A percentile compares a stretch with the other conserved stretches of the same genome.
These are phyloP conservation scores for Saccharomycopsis microspora DNA, from an alignment of 805 yeast genomes.

Conservation along the genomic window DNA sequence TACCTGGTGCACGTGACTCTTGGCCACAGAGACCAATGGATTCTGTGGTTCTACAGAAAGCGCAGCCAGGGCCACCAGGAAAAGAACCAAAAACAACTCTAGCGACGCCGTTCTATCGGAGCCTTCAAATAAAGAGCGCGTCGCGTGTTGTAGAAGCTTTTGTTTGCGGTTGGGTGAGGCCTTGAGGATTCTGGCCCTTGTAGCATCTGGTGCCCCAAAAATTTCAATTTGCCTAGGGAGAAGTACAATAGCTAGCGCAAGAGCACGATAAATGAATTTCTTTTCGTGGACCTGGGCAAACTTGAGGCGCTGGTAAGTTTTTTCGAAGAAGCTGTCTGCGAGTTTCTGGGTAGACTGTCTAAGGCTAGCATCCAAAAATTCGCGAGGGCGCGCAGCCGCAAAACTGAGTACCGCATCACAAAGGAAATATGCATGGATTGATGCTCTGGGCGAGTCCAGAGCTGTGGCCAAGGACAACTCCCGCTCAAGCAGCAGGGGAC, in stretches of 20 bases:
- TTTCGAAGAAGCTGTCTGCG: slow-evolving; percentile 15
- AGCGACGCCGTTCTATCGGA: slow-evolving; percentile 13
- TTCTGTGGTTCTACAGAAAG: slow-evolving; percentile 12
- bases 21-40: slow-evolving; percentile 9
- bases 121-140: slow-evolving; percentile 7
- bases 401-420: slow-evolving; percentile 9
- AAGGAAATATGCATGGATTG: slow-evolving; percentile 11
- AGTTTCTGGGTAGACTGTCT: slow-evolving; percentile 4
- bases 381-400: slow-evolving; percentile 6
- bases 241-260: slow-evolving; percentile 10
- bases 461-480: slow-evolving; percentile 9
- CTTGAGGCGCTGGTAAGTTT: slow-evolving; percentile 7
- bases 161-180: slow-evolving; percentile 9
- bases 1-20: slow-evolving; percentile 4
- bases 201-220: not conserved
- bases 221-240: slow-evolving; percentile 13
- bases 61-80: slow-evolving; percentile 12
- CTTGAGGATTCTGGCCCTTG: slow-evolving; percentile 1
- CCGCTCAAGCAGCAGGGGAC: slow-evolving; percentile 4
- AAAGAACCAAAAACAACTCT: slow-evolving; percentile 10
- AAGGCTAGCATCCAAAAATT: slow-evolving; percentile 8
- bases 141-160: slow-evolving; percentile 7
- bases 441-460: slow-evolving; percentile 5
- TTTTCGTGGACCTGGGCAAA: slow-evolving; percentile 3
- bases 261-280: slow-evolving; percentile 8